Evolutionary conservation across 2,329 filamentous ascomycete genomes (phyloP).

Genomic region (Neophaeococcomyces aloes): DNA sequence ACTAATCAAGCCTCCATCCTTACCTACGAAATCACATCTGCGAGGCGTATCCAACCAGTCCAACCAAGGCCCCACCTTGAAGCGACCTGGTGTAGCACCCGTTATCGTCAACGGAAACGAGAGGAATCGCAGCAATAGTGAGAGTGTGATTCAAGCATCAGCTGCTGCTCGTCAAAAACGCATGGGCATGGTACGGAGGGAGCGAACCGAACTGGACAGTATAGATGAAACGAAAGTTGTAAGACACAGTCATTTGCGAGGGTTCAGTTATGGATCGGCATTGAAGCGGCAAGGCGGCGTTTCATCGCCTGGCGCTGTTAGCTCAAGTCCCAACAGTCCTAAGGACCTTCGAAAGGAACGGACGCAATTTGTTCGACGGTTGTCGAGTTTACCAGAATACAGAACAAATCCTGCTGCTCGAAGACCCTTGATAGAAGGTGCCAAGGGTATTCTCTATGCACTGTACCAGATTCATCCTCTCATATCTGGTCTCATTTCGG

Average conservation of each 20-base stretch:
- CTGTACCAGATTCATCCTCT: slow-evolving; percentile 43
- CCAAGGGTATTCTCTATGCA: slow-evolving; percentile 46
- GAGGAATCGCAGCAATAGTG: slow-evolving; percentile 51
- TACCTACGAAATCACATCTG: slow-evolving; percentile 72
- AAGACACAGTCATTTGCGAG: slow-evolving; percentile 45
- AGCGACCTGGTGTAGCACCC: slow-evolving; percentile 65
- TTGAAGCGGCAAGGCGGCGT: slow-evolving; percentile 29
- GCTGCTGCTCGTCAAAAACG: slow-evolving; percentile 42
- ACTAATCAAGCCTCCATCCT: slow-evolving; percentile 54
- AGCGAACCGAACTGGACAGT: slow-evolving; percentile 44
- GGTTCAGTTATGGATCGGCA: slow-evolving; percentile 48
- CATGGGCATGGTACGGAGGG: slow-evolving; percentile 50
- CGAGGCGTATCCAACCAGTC: slow-evolving; percentile 43
- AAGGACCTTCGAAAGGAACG: slow-evolving; percentile 32
- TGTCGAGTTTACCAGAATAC: slow-evolving; percentile 49
- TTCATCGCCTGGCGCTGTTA: slow-evolving; percentile 24
- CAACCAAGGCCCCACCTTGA: slow-evolving; percentile 37
- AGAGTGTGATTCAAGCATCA: slow-evolving; percentile 44
- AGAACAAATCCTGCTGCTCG: slow-evolving; percentile 38
- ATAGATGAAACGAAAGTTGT: slow-evolving; percentile 43
- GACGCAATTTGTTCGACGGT: slow-evolving; percentile 38
- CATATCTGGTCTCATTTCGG: slow-evolving; percentile 36
- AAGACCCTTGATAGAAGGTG: slow-evolving; percentile 45
- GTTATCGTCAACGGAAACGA: slow-evolving; percentile 48
- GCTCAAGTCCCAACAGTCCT: slow-evolving; percentile 36